phyloP scores from a whole-genome alignment of 1,284 basidiomycete genomes.

The Xerocomus cyaneibrunnescens region DNA sequence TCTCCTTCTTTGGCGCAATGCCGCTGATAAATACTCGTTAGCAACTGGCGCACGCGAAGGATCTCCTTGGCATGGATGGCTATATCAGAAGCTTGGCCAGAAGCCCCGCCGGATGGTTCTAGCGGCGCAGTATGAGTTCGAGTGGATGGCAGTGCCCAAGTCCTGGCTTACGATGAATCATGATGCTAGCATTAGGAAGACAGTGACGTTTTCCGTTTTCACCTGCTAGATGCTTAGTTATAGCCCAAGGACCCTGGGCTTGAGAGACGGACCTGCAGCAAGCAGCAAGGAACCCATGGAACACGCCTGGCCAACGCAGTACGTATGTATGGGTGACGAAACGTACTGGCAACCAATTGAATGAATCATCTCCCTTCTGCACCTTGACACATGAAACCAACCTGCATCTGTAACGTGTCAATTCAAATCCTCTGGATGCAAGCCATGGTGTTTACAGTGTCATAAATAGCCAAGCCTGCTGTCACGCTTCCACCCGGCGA shows the following conservation, averaged over 20 bases:
- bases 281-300: conserved; percentile 92
- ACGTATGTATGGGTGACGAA: conserved; percentile 90
- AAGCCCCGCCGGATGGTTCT: conserved; percentile 94
- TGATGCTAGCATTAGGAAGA: conserved; percentile 89
- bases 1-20: conserved; percentile 74
- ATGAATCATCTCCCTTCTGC: conserved; percentile 17
- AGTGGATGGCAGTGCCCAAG: conserved; percentile 11
- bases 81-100: conserved; percentile 91
- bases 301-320: conserved; percentile 90
- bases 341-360: conserved; percentile 63
- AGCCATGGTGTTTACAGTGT: conserved; percentile 61
- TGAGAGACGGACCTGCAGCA: conserved; percentile 59
- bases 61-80: conserved; percentile 95
- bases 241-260: conserved; percentile 8
- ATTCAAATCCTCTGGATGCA: conserved; percentile 11
- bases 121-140: conserved; percentile 11
- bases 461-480: conserved; percentile 92
- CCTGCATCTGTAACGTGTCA: conserved; percentile 66
- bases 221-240: conserved; percentile 39
- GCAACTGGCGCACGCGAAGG: conserved; percentile 74
- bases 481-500: conserved; percentile 94
- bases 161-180: conserved; percentile 86
- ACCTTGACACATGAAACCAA: conserved; percentile 32
- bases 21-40: conserved; percentile 83
- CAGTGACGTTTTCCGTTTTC: conserved; percentile 86